Base-by-base conservation (phyloP, 345 rosid species). In the Balakata baccata region DNA sequence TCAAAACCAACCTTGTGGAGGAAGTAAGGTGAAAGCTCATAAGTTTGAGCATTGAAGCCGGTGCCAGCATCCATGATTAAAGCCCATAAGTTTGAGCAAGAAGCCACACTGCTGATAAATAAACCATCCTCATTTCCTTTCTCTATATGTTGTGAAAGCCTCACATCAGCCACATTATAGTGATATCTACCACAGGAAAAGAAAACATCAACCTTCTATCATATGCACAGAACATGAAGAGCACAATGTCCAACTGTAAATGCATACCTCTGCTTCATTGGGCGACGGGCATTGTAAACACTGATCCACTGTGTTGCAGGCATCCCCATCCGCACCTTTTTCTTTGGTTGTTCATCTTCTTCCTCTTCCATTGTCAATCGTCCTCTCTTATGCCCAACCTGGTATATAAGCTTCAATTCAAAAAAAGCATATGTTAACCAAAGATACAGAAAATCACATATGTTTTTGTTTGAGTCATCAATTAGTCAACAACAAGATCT, bases 271-370 rank as follows among this genome's bases (percentile, higher is more conserved):
- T 94, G 98, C 81, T 89, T 94, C 98, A 94, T 94, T 16, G 98
- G 97, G 73, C 94, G 91, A 73, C 92, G 92, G 72, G 99, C 97
- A 86, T 85, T 94, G 82, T 94, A 94, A 52, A 92, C 83, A 78
- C 98, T 94, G 75, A 94, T 94, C 99, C 99, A 94, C 77, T 94
- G 99, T 41, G 91, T 89, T 78, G 97, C 94, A 65, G 99, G 99
- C 99, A 92, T 92, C 70, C 99, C 99, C 91, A 94, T 86, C 53
- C 99, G 87, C 69, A 94, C 83, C 84, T 92, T 94, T 74, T 90
- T 90, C 89, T 94, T 94, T 66, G 97, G 90, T 69, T 92, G 99
- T 75, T 92, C 97, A 77, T 92, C 95, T 25, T 88, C 98, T 73
- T 94, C 99, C 54, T 88, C 97, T 68, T 88, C 99, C 83, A 89